A percentile compares a stretch with the other conserved stretches of the same genome.
Evolutionary conservation across 2,329 filamentous ascomycete species (phyloP).

Genomic region (Stemphylium beticola): DNA sequence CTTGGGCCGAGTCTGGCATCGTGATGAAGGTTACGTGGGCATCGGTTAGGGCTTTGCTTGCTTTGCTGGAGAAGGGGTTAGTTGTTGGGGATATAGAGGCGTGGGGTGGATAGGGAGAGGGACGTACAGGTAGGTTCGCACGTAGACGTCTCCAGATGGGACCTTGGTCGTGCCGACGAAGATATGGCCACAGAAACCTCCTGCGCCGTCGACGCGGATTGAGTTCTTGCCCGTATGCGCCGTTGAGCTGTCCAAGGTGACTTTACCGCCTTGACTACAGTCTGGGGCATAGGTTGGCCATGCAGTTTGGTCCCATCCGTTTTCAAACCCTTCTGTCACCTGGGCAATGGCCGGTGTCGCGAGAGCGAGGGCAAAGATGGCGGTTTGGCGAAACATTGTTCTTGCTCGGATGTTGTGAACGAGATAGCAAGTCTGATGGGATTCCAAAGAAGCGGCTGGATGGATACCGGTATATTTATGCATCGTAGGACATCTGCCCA

Average conservation of each 20-base stretch:
- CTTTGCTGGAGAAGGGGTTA: conserved; percentile 53
- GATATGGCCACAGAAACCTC: conserved; percentile 61
- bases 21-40: conserved; percentile 69
- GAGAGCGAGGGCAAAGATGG: conserved; percentile 56
- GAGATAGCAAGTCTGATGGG: not conserved
- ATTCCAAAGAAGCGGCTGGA: not conserved
- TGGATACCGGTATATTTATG: conserved; percentile 16
- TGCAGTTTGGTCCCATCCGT: conserved; percentile 62
- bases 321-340: conserved; percentile 63
- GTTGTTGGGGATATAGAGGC: not conserved
- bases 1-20: conserved; percentile 65
- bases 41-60: conserved; percentile 63
- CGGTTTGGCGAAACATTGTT: conserved; percentile 54
- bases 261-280: conserved; percentile 65
- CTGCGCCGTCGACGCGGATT: conserved; percentile 74
- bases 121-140: conserved; percentile 62
- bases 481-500: not conserved
- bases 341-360: conserved; percentile 59
- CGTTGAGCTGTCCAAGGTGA: conserved; percentile 63
- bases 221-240: conserved; percentile 68
- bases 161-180: conserved; percentile 66
- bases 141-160: conserved; percentile 64
- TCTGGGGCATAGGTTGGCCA: conserved; percentile 66
- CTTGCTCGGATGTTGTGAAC: not conserved
- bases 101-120: not conserved